Base-by-base conservation (phyloP, 495 filamentous ascomycete species). In the Parathielavia appendiculata region DNA sequence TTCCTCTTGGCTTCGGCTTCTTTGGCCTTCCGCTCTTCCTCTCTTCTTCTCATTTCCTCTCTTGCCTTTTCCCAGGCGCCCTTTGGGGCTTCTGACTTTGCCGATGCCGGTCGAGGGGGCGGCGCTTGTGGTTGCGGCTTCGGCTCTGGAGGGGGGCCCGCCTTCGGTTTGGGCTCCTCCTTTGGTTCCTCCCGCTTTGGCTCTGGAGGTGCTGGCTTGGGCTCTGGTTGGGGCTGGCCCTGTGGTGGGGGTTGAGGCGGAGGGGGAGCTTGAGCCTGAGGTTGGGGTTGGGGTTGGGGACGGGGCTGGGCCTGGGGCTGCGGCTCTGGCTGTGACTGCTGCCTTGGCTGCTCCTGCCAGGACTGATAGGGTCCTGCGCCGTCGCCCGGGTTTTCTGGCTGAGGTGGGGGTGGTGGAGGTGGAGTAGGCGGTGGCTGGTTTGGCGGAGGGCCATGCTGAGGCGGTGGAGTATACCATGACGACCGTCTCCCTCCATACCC, bases 1-100 rank as follows among this genome's bases (percentile, higher is more conserved):
- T 75, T 77, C 50, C 68, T 67, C 57, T 77, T 79, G 41, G 67
- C 63, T 45, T 78, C 76, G 11, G 73, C 77, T 51, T 81, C 79
- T 56, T 66, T 75, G 4, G 69, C 71, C 54, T 85, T 86, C 13
- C 79, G 75, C 62, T 84, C 83, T 54, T 87, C 84, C 56, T 84
- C 83, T 48, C 77, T 77, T 48, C 76, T 77, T 36, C 79, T 72
- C 46, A 81, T 83, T 61, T 92, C 89, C 66, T 91, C 87, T 54
- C 83, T 75, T 4, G 84, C 88, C 59, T 79, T 86, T 63, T 90
- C 85, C 85, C 86, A 88, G 10, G 79, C 78, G 10, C 76, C 79
- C 56, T 76, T 81, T 22, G 65, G 72, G 47, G 69, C 63, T 11
- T 69, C 60, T 20, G 58, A 23, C 49, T 60, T 69, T 19, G 60